Conservation (phyloP, 208 protist genomes). For the Crithidia brevicula region DNA sequence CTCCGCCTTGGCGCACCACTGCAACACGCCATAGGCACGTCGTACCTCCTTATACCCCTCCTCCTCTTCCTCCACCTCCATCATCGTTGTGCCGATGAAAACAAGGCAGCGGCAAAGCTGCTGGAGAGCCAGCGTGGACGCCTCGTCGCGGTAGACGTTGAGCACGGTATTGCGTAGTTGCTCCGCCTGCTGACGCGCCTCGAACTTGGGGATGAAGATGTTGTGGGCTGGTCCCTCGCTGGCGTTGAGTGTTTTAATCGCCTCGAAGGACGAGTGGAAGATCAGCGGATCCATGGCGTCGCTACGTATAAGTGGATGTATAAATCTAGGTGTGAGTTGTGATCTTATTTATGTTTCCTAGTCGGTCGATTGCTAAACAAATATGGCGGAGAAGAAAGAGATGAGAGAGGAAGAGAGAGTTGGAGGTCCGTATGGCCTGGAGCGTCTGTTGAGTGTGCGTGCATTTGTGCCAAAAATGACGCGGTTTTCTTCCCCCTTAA, state of each 20-base stretch:
- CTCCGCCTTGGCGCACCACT: conserved; percentile 39
- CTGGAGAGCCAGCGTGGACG: conserved; percentile 36
- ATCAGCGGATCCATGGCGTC: conserved; percentile 47
- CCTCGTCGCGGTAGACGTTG: conserved; percentile 55
- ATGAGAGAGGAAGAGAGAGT: too few relatives aligned
- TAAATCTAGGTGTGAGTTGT: too few relatives aligned
- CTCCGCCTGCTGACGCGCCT: conserved; percentile 64
- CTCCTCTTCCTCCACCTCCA: conserved; percentile 79
- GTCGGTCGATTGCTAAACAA: too few relatives aligned
- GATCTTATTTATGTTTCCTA: too few relatives aligned
- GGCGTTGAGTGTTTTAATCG: conserved; percentile 53
- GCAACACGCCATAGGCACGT: conserved; percentile 56
- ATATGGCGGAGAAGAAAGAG: too few relatives aligned
- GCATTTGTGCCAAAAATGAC: too few relatives aligned
- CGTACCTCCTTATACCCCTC: conserved; percentile 56
- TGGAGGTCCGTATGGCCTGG: too few relatives aligned
- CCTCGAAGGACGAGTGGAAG: conserved; percentile 57
- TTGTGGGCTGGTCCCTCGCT: conserved; percentile 77
- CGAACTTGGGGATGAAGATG: conserved; percentile 79
- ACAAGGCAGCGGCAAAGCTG: conserved; percentile 74
- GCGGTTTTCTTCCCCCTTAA: too few relatives aligned
- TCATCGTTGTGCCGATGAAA: conserved; percentile 74
- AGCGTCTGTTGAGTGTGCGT: too few relatives aligned
- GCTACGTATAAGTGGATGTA: background rate
- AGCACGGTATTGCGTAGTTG: conserved; percentile 61